A percentile compares a stretch with the other conserved stretches of the same genome.
Evolutionary conservation across 768 basidiomycete genomes (phyloP).

Genomic region (Suillus occidentalis): DNA sequence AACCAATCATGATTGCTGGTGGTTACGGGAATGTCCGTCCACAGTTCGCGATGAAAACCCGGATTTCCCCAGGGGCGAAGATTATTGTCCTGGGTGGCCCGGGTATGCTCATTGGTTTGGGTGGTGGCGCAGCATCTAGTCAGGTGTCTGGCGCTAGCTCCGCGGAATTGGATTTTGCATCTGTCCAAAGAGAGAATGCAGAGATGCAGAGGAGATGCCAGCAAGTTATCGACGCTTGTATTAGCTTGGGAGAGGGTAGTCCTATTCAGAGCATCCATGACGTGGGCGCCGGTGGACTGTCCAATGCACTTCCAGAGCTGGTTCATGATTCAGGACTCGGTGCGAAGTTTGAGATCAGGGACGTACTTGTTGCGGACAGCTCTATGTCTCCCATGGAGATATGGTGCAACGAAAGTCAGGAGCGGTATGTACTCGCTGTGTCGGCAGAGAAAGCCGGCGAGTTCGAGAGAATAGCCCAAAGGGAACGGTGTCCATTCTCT

Average conservation of each 20-base stretch:
- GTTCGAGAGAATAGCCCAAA: constrained; percentile 76
- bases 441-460: constrained; percentile 55
- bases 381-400: constrained; percentile 99
- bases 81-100: constrained; percentile 94
- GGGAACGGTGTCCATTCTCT: constrained; percentile 93
- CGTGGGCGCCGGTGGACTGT: constrained; percentile 95
- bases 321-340: constrained; percentile 96
- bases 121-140: constrained; percentile 95
- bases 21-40: constrained; percentile 93
- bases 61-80: constrained; percentile 79
- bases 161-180: constrained; percentile 94
- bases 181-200: constrained; percentile 96
- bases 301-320: constrained; percentile 94
- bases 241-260: constrained; percentile 54
- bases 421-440: constrained; percentile 94
- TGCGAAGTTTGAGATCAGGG: constrained; percentile 89
- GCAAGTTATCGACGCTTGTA: constrained; percentile 94
- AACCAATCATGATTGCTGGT: constrained; percentile 99
- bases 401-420: constrained; percentile 99
- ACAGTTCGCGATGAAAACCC: constrained; percentile 74
- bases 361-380: constrained; percentile 87
- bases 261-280: constrained; percentile 98
- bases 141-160: constrained; percentile 89
- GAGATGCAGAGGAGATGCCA: constrained; percentile 98
- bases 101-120: constrained; percentile 93